Conservation (phyloP, 1,284 basidiomycete genomes). For the Albatrellus sp. region DNA sequence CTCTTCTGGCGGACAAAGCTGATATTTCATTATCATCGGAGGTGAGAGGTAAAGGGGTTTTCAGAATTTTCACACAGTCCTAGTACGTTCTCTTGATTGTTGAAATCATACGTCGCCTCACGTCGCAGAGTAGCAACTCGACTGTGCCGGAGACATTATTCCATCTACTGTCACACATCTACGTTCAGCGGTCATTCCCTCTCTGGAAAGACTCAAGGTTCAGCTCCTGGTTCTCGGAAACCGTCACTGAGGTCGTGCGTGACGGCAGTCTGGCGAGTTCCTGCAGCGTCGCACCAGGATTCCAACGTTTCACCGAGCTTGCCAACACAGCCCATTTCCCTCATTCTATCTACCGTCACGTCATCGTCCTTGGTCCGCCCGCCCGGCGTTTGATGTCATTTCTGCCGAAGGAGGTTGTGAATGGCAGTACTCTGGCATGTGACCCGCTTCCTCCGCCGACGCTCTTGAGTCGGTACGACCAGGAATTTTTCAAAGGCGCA, state of each 20-base stretch:
- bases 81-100: constrained; percentile 27
- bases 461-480: constrained; percentile 49
- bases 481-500: constrained; percentile 55
- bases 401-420: constrained; percentile 44
- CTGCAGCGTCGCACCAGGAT: constrained; percentile 22
- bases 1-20: constrained; percentile 73
- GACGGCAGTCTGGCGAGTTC: constrained; percentile 20
- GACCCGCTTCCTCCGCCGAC: constrained; percentile 71
- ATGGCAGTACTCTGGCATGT: constrained; percentile 50
- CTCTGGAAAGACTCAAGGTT: constrained; percentile 71
- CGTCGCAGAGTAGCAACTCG: constrained; percentile 7
- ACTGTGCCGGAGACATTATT: constrained; percentile 30
- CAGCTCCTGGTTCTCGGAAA: constrained; percentile 59
- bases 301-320: constrained; percentile 28
- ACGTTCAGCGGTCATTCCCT: constrained; percentile 61
- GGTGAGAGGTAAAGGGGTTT: constrained; percentile 47
- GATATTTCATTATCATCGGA: constrained; percentile 53
- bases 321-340: constrained; percentile 30
- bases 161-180: constrained; percentile 75
- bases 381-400: constrained; percentile 55
- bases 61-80: constrained; percentile 57
- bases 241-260: constrained; percentile 29
- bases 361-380: constrained; percentile 56
- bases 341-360: constrained; percentile 59
- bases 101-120: background rate